A percentile compares a stretch with the other conserved stretches of the same genome.
phyloP scores from a whole-genome alignment of 2,329 filamentous ascomycete genomes.

The Hypoxylon sp. region DNA sequence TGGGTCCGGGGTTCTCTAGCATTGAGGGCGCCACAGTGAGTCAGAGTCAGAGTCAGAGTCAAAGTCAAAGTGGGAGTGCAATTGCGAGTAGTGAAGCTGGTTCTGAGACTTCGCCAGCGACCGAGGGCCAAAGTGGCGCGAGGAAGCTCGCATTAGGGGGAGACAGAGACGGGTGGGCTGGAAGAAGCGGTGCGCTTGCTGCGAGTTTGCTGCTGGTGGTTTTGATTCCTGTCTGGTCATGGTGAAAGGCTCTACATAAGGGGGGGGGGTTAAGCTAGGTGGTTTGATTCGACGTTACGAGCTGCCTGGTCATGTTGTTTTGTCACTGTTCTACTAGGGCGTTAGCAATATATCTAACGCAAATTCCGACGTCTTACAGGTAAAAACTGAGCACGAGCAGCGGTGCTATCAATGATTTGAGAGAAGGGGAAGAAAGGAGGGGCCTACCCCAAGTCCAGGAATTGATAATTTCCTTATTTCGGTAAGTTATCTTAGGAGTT shows the following conservation, averaged over 20 bases:
- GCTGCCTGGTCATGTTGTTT: too few species aligned
- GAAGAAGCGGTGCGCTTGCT: background rate
- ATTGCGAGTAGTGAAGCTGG: background rate
- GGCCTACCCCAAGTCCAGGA: too few species aligned
- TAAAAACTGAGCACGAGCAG: too few species aligned
- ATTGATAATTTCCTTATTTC: too few species aligned
- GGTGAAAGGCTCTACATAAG: background rate
- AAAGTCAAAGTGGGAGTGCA: background rate
- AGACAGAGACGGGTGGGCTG: background rate
- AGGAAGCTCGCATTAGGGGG: background rate
- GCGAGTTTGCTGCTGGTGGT: background rate
- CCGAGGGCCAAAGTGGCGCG: background rate
- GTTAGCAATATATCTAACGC: too few species aligned
- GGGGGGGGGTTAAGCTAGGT: too few species aligned
- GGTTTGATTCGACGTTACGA: too few species aligned
- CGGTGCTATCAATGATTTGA: too few species aligned
- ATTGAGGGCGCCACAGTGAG: background rate
- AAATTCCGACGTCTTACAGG: too few species aligned
- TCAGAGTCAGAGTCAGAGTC: background rate
- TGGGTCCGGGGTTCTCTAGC: background rate
- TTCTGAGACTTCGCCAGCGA: background rate
- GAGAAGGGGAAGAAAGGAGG: too few species aligned
- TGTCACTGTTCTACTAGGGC: too few species aligned
- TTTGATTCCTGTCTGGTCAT: background rate
- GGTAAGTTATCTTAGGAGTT: too few species aligned